Conservation (phyloP, 2,329 filamentous ascomycete species). For the Chaetomium globosum region DNA sequence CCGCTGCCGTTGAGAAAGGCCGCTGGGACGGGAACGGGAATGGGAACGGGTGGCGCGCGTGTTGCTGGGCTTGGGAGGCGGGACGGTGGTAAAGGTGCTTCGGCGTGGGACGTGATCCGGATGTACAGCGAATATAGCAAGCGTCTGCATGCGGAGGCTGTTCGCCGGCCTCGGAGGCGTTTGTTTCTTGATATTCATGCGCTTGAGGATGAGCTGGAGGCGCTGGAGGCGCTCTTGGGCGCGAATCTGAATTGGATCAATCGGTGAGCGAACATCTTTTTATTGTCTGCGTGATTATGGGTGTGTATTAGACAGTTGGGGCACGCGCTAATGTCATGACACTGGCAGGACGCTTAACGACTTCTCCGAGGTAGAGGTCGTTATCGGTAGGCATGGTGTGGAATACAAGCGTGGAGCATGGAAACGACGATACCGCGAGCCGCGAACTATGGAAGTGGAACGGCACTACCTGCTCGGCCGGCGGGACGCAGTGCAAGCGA, state of each 20-base stretch:
- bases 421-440: not conserved
- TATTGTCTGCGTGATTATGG: not conserved
- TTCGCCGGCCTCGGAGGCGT: not conserved
- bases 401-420: not conserved
- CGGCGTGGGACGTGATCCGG: not conserved
- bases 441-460: not conserved
- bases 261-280: not conserved
- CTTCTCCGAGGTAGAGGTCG: not conserved
- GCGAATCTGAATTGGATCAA: not conserved
- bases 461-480: not conserved
- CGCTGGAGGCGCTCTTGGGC: not conserved
- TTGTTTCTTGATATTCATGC: not conserved
- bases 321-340: not conserved
- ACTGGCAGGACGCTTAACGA: not conserved
- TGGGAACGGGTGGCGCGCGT: too few species aligned
- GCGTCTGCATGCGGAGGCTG: not conserved
- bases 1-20: not conserved
- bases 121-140: not conserved
- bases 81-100: too few species aligned
- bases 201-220: not conserved
- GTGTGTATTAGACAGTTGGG: not conserved
- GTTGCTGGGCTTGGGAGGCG: not conserved
- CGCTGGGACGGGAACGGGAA: too few species aligned
- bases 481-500: not conserved
- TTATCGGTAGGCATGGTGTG: too few species aligned